Evolutionary conservation across 2,329 filamentous ascomycete genomes (phyloP).

Genomic region (Fusarium sp.): DNA sequence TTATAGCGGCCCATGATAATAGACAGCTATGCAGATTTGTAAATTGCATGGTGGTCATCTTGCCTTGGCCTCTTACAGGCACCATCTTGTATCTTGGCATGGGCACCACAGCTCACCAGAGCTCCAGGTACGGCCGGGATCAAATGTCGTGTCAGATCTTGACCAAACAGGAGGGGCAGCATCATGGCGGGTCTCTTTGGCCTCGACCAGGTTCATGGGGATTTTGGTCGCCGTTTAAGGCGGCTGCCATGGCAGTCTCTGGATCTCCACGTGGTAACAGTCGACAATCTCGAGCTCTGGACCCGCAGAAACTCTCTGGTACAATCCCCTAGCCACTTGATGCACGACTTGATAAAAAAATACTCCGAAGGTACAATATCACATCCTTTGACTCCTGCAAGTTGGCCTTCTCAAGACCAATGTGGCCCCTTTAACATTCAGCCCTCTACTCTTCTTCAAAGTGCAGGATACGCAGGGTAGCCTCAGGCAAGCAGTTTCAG

Average conservation of each 20-base stretch:
- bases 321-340: neutral
- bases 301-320: neutral
- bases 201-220: neutral
- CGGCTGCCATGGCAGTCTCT: neutral
- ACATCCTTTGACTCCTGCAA: neutral
- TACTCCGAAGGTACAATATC: neutral
- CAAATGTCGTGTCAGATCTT: slow-evolving; percentile 3
- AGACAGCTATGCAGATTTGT: neutral
- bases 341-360: neutral
- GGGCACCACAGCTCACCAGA: neutral
- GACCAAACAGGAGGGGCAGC: slow-evolving; percentile 1
- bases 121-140: neutral
- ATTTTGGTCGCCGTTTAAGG: neutral
- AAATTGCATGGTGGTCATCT: neutral
- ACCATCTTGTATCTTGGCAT: neutral
- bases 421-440: neutral
- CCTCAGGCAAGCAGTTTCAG: slow-evolving; percentile 17
- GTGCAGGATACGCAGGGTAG: neutral
- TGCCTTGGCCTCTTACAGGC: neutral
- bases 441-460: neutral
- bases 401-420: neutral
- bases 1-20: neutral
- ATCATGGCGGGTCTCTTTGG: neutral
- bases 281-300: neutral
- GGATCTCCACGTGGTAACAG: slow-evolving; percentile 3